Evolutionary conservation across 2,329 filamentous ascomycete species (phyloP), one percentile per base, ranked within the genome.

Genomic region (Fusarium udum): DNA sequence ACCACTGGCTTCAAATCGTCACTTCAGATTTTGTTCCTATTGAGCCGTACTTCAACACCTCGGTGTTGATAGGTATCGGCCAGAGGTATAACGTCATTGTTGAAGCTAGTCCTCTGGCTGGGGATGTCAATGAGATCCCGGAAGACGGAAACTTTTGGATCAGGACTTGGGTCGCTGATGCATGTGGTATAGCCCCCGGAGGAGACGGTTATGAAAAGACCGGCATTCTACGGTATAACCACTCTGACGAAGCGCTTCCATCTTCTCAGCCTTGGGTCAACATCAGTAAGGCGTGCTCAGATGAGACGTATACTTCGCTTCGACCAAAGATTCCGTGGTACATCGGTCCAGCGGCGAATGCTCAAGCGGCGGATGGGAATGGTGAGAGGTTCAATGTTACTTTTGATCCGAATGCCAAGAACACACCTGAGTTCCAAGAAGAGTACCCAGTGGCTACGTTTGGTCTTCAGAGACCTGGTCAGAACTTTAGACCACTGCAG

Each of bases 61-160:
- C 67, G 0, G 48, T 77, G 2, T 26, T 76, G 36, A 55, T 77
- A 1, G 75, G 75, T 0, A 77, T 77, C 1, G 75, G 75, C 2
- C 73, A 76, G 22, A 58, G 75, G 0, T 77, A 77, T 26, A 72
- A 77, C 16, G 64, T 77, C 13, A 72, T 77, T 0, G 63, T 77
- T 0, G 69, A 77, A 5, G 71, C 75, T 6, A 73, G 70, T 15
- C 71, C 73, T 1, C 51, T 72, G 2, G 62, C 40, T 4, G 71
- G 67, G 0, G 71, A 69, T 28, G 36, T 55, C 10, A 75, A 75
- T 14, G 16, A 39, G 3, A 48, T 70, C 3, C 65, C 71, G 15
- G 58, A 62, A 1, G 65, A 77, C 18, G 75, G 68, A 3, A 77
- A 77, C n/a, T 77, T 68, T 34, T 77, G 73, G 75, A 77, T 77